These are phyloP conservation scores for Euryodendron excelsum DNA, from an alignment of 148 eudicot species.

Conservation along the genomic window DNA sequence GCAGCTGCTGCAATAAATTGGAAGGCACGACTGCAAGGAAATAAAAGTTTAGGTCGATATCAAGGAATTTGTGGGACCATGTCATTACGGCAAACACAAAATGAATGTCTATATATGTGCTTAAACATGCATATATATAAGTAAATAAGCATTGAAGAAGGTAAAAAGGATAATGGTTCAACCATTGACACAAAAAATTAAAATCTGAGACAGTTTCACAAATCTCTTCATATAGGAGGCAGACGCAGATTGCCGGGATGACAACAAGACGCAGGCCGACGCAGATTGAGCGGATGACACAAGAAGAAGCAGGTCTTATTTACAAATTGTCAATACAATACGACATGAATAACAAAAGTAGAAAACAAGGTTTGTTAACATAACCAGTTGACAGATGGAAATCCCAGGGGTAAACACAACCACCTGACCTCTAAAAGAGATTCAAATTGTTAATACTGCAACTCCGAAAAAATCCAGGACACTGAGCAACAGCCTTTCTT, in stretches of 20 bases:
- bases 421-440: too few species aligned
- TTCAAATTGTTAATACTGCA: too few species aligned
- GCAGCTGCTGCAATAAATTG: slow-evolving; percentile 31
- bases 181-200: neutral
- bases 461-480: too few species aligned
- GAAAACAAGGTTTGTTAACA: too few species aligned
- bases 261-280: too few species aligned
- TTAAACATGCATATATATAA: neutral
- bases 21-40: slow-evolving; percentile 43
- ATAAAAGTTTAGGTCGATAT: neutral
- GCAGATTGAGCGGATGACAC: too few species aligned
- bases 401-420: too few species aligned
- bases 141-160: neutral
- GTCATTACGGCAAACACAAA: neutral
- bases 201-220: neutral
- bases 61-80: neutral
- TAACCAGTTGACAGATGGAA: too few species aligned
- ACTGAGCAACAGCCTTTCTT: too few species aligned
- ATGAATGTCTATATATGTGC: neutral
- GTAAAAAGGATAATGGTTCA: neutral
- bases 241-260: neutral
- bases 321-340: neutral
- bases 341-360: too few species aligned
- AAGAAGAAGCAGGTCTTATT: neutral
- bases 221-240: neutral